Evolutionary conservation across 1,284 basidiomycete species (phyloP).

Genomic region (Singerocomus inundabilis): DNA sequence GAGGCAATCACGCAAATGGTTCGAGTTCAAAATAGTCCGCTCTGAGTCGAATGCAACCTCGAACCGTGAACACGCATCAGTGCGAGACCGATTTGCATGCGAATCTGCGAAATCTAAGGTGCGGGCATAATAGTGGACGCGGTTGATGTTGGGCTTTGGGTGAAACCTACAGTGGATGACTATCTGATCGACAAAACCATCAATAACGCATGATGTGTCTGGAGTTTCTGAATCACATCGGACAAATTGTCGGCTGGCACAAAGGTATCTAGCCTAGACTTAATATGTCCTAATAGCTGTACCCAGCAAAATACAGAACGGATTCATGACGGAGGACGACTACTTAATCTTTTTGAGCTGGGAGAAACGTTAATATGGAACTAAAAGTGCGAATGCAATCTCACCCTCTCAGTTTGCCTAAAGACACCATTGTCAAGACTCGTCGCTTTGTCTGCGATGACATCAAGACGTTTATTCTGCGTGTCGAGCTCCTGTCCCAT

Average conservation of each 20-base stretch:
- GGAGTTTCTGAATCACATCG: background rate
- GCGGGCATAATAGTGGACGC: conserved; percentile 8
- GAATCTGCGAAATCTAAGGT: conserved; percentile 19
- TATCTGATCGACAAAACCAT: conserved; percentile 9
- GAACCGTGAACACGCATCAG: conserved; percentile 26
- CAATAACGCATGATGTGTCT: background rate
- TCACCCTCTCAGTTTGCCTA: conserved; percentile 69
- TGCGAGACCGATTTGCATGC: conserved; percentile 26
- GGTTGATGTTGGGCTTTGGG: conserved; percentile 4
- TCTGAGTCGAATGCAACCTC: conserved; percentile 13
- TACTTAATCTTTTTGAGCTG: conserved; percentile 73
- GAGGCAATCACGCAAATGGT: background rate
- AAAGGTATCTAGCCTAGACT: conserved; percentile 23
- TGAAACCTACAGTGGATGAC: too few species aligned
- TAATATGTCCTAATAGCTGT: background rate
- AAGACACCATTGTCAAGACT: conserved; percentile 61
- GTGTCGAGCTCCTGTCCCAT: conserved; percentile 81
- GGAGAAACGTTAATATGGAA: conserved; percentile 17
- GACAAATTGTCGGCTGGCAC: background rate
- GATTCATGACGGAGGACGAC: background rate
- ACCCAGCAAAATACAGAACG: background rate
- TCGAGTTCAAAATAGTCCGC: background rate
- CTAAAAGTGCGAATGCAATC: conserved; percentile 26
- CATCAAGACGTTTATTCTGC: conserved; percentile 72
- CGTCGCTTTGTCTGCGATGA: conserved; percentile 69